Conservation (phyloP, 2,329 filamentous ascomycete species). For the Colletotrichum tropicale region DNA sequence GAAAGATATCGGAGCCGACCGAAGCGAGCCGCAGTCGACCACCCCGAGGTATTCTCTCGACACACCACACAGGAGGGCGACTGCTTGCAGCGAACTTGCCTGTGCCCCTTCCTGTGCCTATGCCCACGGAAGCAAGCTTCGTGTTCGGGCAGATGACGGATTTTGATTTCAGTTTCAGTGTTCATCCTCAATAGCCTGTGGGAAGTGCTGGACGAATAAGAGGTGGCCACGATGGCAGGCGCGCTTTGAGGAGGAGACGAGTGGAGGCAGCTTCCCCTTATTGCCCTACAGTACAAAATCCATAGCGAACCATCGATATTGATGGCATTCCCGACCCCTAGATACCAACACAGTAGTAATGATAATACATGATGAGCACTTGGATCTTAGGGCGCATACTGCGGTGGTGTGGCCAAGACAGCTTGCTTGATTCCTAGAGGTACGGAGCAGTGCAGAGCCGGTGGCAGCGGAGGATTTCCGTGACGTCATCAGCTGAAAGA, state of each 20-base stretch:
- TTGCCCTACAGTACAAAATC: background rate
- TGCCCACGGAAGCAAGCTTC: background rate
- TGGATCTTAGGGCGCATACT: background rate
- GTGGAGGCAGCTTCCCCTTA: background rate
- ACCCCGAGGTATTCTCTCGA: background rate
- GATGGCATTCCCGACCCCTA: background rate
- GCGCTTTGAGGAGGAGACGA: background rate
- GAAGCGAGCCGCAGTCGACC: background rate
- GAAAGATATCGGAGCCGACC: background rate
- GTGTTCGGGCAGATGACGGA: background rate
- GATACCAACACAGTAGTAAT: background rate
- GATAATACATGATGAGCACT: background rate
- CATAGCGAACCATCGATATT: background rate
- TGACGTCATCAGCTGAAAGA: background rate
- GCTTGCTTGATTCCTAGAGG: background rate
- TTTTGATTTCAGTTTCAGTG: slow-evolving; percentile 25
- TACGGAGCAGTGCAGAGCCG: background rate
- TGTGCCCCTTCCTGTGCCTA: background rate
- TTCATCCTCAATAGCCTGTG: background rate
- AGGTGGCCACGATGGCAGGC: background rate
- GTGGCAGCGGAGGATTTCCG: background rate
- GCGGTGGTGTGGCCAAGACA: background rate
- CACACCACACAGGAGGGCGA: background rate
- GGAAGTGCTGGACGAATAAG: background rate
- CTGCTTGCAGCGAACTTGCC: background rate